Evolutionary conservation across 306 rosid genomes (phyloP).

Genomic region (Begonia loranthoides): DNA sequence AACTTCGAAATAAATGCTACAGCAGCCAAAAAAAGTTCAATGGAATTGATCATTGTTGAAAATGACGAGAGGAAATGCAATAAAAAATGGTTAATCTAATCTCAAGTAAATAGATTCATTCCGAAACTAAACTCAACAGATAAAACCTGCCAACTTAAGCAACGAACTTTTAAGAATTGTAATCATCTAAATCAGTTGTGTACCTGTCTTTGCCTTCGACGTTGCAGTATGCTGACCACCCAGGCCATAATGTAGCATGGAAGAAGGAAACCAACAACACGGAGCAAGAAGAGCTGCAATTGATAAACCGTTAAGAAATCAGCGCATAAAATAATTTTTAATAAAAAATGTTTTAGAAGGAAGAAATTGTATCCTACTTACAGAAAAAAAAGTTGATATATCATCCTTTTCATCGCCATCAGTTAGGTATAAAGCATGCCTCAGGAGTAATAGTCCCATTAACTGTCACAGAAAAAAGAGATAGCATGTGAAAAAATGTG

Average conservation of each 20-base stretch:
- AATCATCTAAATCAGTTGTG: no score
- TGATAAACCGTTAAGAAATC: background rate
- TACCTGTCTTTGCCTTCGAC: conserved; percentile 90
- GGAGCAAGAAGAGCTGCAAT: conserved; percentile 54
- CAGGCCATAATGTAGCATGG: conserved; percentile 99
- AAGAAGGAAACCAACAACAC: conserved; percentile 90
- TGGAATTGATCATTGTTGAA: background rate
- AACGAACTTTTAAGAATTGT: no score
- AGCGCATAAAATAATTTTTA: background rate
- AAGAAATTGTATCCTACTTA: conserved; percentile 17
- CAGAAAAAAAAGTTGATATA: conserved; percentile 64
- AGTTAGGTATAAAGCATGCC: conserved; percentile 67
- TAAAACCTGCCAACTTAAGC: conserved; percentile 1
- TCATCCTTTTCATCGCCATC: conserved; percentile 54
- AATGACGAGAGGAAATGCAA: no score
- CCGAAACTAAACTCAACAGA: background rate
- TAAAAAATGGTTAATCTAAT: background rate
- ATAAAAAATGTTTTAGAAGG: background rate
- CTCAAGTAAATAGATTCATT: no score
- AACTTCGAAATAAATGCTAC: background rate
- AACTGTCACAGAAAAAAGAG: conserved; percentile 37
- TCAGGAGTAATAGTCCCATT: conserved; percentile 79
- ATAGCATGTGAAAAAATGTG: background rate
- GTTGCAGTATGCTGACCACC: conserved; percentile 93
- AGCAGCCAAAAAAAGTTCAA: background rate